Base-by-base conservation (phyloP, 2,329 filamentous ascomycete species). In the Ilyonectria sp. region DNA sequence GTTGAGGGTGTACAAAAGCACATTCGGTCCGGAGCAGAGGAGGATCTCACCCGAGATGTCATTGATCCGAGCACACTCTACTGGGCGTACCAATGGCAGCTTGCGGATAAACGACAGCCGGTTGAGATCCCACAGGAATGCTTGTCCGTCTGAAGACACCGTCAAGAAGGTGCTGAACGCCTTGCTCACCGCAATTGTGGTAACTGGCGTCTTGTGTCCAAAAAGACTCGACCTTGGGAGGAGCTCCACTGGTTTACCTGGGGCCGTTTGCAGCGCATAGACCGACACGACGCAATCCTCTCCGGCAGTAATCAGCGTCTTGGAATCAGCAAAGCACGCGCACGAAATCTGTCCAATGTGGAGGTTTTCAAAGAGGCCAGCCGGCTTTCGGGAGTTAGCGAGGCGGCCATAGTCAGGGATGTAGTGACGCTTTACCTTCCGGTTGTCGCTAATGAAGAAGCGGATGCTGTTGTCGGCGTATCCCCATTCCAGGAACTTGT, bases 401-500 rank as follows among this genome's bases (percentile, higher is more conserved):
- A 17, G 43, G 15, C 52, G 65, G 43, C 65, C 53, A 61, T 63
- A 10, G 23, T 62, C 26, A 31, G 55, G 37, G 6, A 37, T 47
- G 46, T 52, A 29, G 19, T 63, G 52, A 55, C 59, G 60, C 40
- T 71, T 72, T 82, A 90, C 87, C 83, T 94, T 95, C 76, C 93
- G 91, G 65, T 90, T 93, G 72, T 97, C 94, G 54, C 92, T 91
- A 62, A 92, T 90, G 82, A 94, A 97, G 84, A 99, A 98, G 4
- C 96, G 92, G 31, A 99, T 89, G 72, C 94, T 97, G 74, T 93
- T 94, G 79, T 99, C 96, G 1, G 94, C 93, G 75, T 97, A 98
- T 1, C 95, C 95, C 95, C 95, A 98, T 82, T 98, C 94, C 72
- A 98, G 88, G 76, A 94, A 97, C 74, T 94, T 94, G 81, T 98